These are phyloP conservation scores for Metschnikowia shivogae DNA, from an alignment of 805 yeast genomes.

Conservation along the genomic window DNA sequence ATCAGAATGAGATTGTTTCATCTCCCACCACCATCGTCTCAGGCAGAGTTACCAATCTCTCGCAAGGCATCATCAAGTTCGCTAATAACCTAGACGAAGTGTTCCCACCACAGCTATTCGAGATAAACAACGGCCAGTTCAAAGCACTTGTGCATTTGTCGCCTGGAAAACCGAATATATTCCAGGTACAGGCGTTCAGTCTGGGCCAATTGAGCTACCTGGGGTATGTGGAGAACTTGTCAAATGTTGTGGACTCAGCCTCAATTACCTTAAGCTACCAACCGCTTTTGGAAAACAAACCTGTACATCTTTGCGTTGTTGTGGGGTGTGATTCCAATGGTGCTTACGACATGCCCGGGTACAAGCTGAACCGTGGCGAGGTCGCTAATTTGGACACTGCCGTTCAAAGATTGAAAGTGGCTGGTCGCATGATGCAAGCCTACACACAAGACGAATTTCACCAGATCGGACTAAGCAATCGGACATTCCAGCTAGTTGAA, in stretches of 20 bases:
- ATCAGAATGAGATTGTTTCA: conserved; percentile 35
- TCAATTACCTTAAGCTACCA: conserved; percentile 24
- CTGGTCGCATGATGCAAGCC: conserved; percentile 86
- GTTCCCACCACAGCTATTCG: conserved; percentile 69
- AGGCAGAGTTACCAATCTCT: conserved; percentile 22
- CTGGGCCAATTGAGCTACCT: conserved; percentile 25
- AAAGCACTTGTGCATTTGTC: conserved; percentile 70
- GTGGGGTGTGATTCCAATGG: conserved; percentile 74
- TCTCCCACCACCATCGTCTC: conserved; percentile 37
- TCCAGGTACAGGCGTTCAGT: conserved; percentile 48
- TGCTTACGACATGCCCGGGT: conserved; percentile 63
- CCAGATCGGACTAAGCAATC: conserved; percentile 68
- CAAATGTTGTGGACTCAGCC: conserved; percentile 21
- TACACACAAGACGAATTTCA: conserved; percentile 88
- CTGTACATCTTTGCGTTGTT: conserved; percentile 75
- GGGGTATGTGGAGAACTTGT: conserved; percentile 24
- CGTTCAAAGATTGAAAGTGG: conserved; percentile 68
- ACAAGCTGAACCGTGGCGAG: conserved; percentile 46
- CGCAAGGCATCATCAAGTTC: conserved; percentile 29
- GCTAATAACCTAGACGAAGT: conserved; percentile 31
- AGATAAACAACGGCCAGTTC: conserved; percentile 65
- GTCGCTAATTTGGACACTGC: conserved; percentile 70
- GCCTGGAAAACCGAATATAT: conserved; percentile 55
- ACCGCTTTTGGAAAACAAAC: conserved; percentile 62
- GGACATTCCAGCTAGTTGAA: conserved; percentile 74